Percentiles rank a stretch among this genome's conserved stretches.
Conservation (phyloP, 148 eudicot species). For the Arctostaphylos glauca region DNA sequence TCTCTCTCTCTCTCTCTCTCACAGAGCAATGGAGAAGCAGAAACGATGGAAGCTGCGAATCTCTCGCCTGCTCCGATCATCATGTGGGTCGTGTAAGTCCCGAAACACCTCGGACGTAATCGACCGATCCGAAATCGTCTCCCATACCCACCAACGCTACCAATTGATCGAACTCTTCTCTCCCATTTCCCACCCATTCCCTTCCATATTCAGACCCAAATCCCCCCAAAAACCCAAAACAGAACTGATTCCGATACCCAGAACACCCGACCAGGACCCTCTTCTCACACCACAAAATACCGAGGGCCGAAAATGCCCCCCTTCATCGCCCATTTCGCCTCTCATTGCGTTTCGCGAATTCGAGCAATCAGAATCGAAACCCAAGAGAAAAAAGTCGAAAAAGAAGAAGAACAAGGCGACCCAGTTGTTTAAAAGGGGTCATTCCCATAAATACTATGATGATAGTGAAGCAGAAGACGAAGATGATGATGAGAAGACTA, state of each 20-base stretch:
- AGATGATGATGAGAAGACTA: constrained; percentile 35
- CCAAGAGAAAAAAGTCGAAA: not conserved
- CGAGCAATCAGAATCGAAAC: constrained; percentile 11
- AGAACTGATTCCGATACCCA: constrained; percentile 23
- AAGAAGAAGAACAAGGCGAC: constrained; percentile 15
- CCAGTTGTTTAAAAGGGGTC: constrained; percentile 13
- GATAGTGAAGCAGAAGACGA: constrained; percentile 42
- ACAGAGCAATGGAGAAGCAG: constrained; percentile 37
- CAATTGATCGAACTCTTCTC: constrained; percentile 33
- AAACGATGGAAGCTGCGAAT: constrained; percentile 34
- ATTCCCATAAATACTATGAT: constrained; percentile 25
- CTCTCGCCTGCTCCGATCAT: constrained; percentile 42
- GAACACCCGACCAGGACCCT: constrained; percentile 27
- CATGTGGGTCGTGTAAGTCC: constrained; percentile 36
- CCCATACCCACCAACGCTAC: constrained; percentile 29
- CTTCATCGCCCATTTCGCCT: constrained; percentile 53
- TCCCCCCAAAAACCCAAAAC: constrained; percentile 34
- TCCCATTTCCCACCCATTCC: constrained; percentile 20
- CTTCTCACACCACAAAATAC: constrained; percentile 20
- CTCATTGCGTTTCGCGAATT: constrained; percentile 9
- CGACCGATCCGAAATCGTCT: constrained; percentile 37
- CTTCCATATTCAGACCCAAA: constrained; percentile 47
- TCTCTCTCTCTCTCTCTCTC: constrained; percentile 24
- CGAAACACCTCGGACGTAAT: constrained; percentile 38
- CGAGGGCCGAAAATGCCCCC: constrained; percentile 38